Conservation (phyloP, 1,284 basidiomycete species). For the Ceratobasidium sp. region DNA sequence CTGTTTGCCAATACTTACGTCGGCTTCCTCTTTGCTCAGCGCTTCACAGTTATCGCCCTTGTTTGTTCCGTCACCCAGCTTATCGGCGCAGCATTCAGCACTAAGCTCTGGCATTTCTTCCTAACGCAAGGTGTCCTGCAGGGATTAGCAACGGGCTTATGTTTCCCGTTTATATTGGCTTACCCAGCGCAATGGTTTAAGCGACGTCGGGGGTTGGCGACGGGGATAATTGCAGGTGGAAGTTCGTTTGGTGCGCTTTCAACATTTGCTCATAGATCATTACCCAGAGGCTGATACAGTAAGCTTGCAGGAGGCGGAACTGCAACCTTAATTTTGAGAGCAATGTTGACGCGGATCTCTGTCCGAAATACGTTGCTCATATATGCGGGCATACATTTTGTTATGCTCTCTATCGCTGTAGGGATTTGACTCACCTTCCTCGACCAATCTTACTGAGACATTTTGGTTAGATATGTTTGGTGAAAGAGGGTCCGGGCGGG, state of each 20-base stretch:
- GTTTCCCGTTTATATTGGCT: constrained; percentile 52
- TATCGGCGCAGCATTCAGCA: constrained; percentile 51
- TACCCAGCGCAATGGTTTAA: constrained; percentile 54
- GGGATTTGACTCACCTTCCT: neutral
- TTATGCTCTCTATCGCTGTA: constrained; percentile 48
- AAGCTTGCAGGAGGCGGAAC: constrained; percentile 51
- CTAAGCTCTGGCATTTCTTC: constrained; percentile 54
- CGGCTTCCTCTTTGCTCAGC: constrained; percentile 31
- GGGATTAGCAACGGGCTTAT: constrained; percentile 50
- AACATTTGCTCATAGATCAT: neutral
- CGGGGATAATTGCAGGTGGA: constrained; percentile 53
- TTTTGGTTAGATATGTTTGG: constrained; percentile 23
- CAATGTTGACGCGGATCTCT: constrained; percentile 50
- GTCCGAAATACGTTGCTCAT: constrained; percentile 51
- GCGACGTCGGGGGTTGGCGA: constrained; percentile 52
- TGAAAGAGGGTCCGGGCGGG: constrained; percentile 41
- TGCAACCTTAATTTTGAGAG: constrained; percentile 50
- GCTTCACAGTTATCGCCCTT: constrained; percentile 50
- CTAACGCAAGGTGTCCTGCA: constrained; percentile 51
- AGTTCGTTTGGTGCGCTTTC: constrained; percentile 51
- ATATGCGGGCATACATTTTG: constrained; percentile 49
- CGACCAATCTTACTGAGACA: constrained; percentile 44
- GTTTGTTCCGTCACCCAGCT: constrained; percentile 49
- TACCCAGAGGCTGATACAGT: neutral
- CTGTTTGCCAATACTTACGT: too few species aligned